phyloP scores from a whole-genome alignment of 176 grass and related monocot genomes.

The Pharus latifolius region DNA sequence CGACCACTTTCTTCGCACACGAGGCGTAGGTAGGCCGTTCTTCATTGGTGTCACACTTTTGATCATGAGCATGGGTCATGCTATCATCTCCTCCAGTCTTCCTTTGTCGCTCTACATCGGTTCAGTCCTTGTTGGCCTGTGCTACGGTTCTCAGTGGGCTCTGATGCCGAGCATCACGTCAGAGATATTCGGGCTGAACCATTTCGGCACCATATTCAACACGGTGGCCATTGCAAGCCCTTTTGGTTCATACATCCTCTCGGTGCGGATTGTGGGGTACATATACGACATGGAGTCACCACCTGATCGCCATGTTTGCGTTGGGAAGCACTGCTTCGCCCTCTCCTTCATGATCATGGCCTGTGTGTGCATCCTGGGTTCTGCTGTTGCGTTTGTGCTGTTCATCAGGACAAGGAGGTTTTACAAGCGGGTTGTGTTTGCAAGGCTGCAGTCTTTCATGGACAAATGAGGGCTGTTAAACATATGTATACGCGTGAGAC shows the following conservation, averaged over 20 bases:
- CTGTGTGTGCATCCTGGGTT: conserved; percentile 24
- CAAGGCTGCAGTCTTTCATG: conserved; percentile 15
- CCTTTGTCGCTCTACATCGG: conserved; percentile 46
- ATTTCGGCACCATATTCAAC: conserved; percentile 75
- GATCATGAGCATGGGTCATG: conserved; percentile 44
- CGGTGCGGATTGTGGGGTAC: conserved; percentile 57
- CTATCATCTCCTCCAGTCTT: conserved; percentile 45
- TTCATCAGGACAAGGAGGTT: conserved; percentile 59
- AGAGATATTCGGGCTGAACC: conserved; percentile 55
- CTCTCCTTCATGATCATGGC: conserved; percentile 66
- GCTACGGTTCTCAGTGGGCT: conserved; percentile 64
- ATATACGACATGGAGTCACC: conserved; percentile 53
- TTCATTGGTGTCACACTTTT: conserved; percentile 39
- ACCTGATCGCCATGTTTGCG: conserved; percentile 4
- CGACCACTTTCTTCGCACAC: conserved; percentile 33
- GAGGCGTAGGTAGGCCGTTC: conserved; percentile 37
- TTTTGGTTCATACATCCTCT: conserved; percentile 58
- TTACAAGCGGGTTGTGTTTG: conserved; percentile 36
- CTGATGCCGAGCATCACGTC: conserved; percentile 76
- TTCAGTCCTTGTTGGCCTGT: conserved; percentile 51
- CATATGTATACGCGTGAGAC: too few species aligned
- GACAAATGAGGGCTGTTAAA: background rate
- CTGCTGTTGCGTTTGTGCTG: conserved; percentile 21
- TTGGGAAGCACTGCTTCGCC: conserved; percentile 54
- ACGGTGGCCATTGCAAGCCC: conserved; percentile 60